These are phyloP conservation scores for Pseudopyrenochaeta lycopersici DNA, from an alignment of 2,329 filamentous ascomycete genomes.

Conservation along the genomic window DNA sequence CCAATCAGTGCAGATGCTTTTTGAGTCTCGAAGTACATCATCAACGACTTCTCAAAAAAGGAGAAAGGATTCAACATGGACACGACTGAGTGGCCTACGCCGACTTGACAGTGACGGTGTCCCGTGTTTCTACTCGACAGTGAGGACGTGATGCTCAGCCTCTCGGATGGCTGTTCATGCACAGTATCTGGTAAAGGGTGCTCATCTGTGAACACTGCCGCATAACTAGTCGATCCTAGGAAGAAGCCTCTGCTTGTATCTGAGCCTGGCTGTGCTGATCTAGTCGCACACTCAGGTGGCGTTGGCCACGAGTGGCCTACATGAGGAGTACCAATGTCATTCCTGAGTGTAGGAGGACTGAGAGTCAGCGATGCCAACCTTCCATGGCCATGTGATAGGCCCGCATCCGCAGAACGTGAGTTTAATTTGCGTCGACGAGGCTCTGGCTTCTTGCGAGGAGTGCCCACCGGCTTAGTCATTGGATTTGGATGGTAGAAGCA, in stretches of 20 bases:
- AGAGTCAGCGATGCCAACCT: conserved; percentile 30
- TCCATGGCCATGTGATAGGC: conserved; percentile 22
- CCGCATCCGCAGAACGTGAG: conserved; percentile 18
- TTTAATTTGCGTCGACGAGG: conserved; percentile 37
- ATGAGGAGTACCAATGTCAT: conserved; percentile 26
- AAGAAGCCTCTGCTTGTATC: conserved; percentile 42
- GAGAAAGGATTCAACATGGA: conserved; percentile 39
- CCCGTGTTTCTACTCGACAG: conserved; percentile 24
- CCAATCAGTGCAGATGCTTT: conserved; percentile 37
- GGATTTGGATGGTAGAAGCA: conserved; percentile 49
- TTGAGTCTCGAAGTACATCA: conserved; percentile 38
- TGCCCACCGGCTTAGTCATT: conserved; percentile 48
- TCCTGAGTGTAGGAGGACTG: conserved; percentile 41
- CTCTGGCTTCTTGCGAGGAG: conserved; percentile 46
- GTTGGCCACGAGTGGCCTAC: conserved; percentile 37
- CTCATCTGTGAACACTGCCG: conserved; percentile 44
- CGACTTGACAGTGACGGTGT: conserved; percentile 40
- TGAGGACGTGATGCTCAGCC: conserved; percentile 32
- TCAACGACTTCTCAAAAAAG: conserved; percentile 38
- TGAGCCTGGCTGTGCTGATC: conserved; percentile 25
- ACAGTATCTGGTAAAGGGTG: conserved; percentile 38
- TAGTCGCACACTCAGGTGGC: conserved; percentile 36
- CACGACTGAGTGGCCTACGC: conserved; percentile 37
- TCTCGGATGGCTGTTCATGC: conserved; percentile 40
- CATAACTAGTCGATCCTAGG: conserved; percentile 48